Base-by-base conservation (phyloP, 805 yeast species). In the Wickerhamiella hasegawae region DNA sequence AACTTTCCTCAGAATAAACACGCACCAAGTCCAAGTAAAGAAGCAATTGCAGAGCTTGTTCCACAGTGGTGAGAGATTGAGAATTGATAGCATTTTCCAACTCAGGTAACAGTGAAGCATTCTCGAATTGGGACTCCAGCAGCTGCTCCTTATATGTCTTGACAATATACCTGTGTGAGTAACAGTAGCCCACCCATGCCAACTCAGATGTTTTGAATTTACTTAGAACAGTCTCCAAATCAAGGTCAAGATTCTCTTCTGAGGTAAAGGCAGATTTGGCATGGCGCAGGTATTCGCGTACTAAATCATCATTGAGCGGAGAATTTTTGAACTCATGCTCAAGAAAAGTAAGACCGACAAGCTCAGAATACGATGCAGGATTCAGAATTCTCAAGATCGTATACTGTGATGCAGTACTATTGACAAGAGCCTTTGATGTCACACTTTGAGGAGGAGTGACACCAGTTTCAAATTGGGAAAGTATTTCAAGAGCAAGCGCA, bases 181-280 rank as follows among this genome's bases (percentile, higher is more conserved):
- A 31, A 22, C 35, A 25, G 18, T 33, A 37, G 27, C 26, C 32
- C 2, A 34, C 35, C 37, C 40, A 34, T 17, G 34, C 29, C 11
- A 37, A 6, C 4, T 12, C 28, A 6, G 28, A 6, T 16, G 14
- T 6, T 6, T n/a, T 8, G 5, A 25, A 12, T 5, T 25, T 6
- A 6, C 5, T 5, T 5, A 8, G 14, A 12, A 25, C 16, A 6
- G 28, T 6, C 28, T 6, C 28, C 14, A 5, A 5, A 25, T 25
- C 28, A 6, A 25, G 14, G 5, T n/a, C 8, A 12, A 25, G 8
- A 6, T 6, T 6, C 28, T 25, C 14, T 12, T 12, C 14, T n/a
- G 28, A 6, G 5, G 11, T 6, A 8, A 5, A 6, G 5, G 14
- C 28, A 6, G 5, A 25, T 6, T 8, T 6, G 5, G 28, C 28